These are phyloP conservation scores for Juncus effusus DNA, from an alignment of 176 grass and related monocot genomes.

Conservation along the genomic window DNA sequence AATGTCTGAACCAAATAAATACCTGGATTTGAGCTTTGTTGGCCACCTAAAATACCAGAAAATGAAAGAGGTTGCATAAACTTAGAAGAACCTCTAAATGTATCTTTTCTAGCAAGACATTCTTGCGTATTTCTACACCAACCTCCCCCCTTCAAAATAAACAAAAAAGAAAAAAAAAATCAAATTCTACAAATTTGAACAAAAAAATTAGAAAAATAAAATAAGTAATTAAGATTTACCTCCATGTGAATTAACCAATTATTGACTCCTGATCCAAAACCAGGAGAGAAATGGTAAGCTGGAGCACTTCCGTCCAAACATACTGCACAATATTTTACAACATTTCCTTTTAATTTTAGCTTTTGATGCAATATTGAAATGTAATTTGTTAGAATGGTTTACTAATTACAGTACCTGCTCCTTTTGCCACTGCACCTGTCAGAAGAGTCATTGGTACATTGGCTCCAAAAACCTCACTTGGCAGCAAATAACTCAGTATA, in stretches of 20 bases:
- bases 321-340: slow-evolving; percentile 31
- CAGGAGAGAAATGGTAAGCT: slow-evolving; percentile 67
- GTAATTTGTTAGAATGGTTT: background rate
- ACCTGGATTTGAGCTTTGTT: slow-evolving; percentile 64
- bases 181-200: background rate
- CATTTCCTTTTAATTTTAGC: background rate
- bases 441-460: slow-evolving; percentile 61
- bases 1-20: background rate
- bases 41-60: slow-evolving; percentile 69
- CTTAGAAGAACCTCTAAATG: slow-evolving; percentile 76
- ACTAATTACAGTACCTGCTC: slow-evolving; percentile 47
- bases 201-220: background rate
- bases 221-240: slow-evolving; percentile 28
- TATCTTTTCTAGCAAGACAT: slow-evolving; percentile 49
- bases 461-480: slow-evolving; percentile 14
- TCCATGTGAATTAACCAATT: slow-evolving; percentile 84
- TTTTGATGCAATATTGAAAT: too few relatives aligned
- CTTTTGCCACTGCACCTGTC: slow-evolving; percentile 51
- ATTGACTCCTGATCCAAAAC: slow-evolving; percentile 62
- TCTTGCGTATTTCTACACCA: slow-evolving; percentile 76
- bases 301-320: slow-evolving; percentile 84
- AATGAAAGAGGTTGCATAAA: slow-evolving; percentile 68
- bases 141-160: slow-evolving; percentile 66
- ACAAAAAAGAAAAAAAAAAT: background rate
- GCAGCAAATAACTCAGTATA: slow-evolving; percentile 24